These are phyloP conservation scores for Leccinellum rugosiceps DNA, from an alignment of 768 basidiomycete genomes.

Conservation along the genomic window DNA sequence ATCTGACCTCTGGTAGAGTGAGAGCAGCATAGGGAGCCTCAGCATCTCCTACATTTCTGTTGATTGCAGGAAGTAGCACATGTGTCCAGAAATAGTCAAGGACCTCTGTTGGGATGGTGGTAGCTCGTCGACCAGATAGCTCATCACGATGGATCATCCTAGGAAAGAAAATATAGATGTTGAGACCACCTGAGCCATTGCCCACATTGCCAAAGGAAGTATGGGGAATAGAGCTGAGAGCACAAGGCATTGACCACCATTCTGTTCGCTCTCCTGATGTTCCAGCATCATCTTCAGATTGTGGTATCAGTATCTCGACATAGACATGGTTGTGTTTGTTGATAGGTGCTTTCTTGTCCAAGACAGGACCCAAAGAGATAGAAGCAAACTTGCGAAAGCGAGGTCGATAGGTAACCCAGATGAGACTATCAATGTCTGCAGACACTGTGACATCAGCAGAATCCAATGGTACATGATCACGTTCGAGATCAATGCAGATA, in stretches of 20 bases:
- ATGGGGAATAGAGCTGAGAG: constrained; percentile 2
- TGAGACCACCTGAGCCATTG: not conserved
- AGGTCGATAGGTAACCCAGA: constrained; percentile 10
- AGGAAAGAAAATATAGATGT: constrained; percentile 10
- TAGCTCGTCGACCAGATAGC: not conserved
- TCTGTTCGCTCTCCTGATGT: not conserved
- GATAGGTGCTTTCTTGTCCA: constrained; percentile 7
- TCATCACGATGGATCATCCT: constrained; percentile 12
- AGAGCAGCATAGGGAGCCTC: constrained; percentile 6
- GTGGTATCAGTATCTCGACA: constrained; percentile 8
- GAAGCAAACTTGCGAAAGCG: not conserved
- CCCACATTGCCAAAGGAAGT: not conserved
- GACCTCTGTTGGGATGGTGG: constrained; percentile 6
- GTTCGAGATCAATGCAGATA: constrained; percentile 7
- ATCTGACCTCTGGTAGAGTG: constrained; percentile 1
- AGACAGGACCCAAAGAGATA: not conserved
- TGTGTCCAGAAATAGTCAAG: constrained; percentile 7
- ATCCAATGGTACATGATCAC: not conserved
- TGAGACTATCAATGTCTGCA: constrained; percentile 15
- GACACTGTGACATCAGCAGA: not conserved
- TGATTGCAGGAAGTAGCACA: constrained; percentile 11
- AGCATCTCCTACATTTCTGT: not conserved
- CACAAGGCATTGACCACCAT: constrained; percentile 7
- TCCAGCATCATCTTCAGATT: constrained; percentile 7
- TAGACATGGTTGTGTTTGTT: constrained; percentile 18